These are phyloP conservation scores for Epichloe sibirici DNA, from an alignment of 2,329 filamentous ascomycete species.

Conservation along the genomic window DNA sequence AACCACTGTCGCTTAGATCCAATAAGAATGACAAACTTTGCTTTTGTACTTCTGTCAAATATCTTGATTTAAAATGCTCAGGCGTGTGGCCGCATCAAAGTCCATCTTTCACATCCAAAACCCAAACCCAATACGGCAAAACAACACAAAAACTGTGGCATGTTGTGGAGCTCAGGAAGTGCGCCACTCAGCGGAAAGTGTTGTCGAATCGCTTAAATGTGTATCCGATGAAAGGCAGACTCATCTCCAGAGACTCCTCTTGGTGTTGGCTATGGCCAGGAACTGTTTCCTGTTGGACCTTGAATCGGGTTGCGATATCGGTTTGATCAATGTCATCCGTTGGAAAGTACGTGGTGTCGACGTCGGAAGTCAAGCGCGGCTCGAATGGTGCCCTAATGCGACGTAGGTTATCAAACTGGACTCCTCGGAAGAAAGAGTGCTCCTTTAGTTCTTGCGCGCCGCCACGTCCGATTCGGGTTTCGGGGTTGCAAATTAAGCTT, in stretches of 20 bases:
- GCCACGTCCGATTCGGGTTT: conserved; percentile 77
- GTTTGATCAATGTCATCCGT: conserved; percentile 97
- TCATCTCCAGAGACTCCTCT: conserved; percentile 76
- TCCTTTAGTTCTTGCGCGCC: conserved; percentile 85
- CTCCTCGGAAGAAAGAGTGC: conserved; percentile 91
- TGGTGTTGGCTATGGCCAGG: too few species aligned
- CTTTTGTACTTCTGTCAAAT: too few species aligned
- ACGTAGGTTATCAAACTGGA: conserved; percentile 85
- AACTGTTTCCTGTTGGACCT: conserved; percentile 26
- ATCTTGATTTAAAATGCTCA: too few species aligned
- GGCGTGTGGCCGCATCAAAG: too few species aligned
- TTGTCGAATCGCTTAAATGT: conserved; percentile 90
- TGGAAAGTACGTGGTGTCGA: conserved; percentile 97
- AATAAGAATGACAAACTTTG: too few species aligned
- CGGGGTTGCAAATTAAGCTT: conserved; percentile 87
- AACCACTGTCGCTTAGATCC: too few species aligned
- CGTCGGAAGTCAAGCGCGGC: conserved; percentile 79
- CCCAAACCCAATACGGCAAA: too few species aligned
- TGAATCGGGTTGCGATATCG: conserved; percentile 75
- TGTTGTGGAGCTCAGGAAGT: too few species aligned
- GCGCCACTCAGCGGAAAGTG: conserved; percentile 41
- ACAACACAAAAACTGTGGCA: too few species aligned
- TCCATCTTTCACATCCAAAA: too few species aligned
- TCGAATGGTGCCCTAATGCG: conserved; percentile 92
- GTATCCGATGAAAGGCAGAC: conserved; percentile 57